phyloP scores from a whole-genome alignment of 208 protist species.

The Trypanosomatidae sp. region DNA sequence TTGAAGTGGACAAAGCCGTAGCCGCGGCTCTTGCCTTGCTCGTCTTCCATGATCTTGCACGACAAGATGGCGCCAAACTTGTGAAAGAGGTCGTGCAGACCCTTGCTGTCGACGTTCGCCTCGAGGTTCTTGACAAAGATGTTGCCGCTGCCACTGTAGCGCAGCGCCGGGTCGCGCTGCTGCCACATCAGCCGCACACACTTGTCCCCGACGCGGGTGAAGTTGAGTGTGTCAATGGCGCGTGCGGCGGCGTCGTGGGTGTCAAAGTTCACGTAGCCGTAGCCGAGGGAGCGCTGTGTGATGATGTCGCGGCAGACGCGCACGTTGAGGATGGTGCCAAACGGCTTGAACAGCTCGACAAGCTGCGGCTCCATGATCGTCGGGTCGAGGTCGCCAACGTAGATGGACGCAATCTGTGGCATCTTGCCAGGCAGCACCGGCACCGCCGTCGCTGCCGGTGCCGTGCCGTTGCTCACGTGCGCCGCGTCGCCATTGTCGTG shows the following conservation, averaged over 20 bases:
- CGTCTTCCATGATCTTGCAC: conserved; percentile 94
- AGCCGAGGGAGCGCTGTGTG: conserved; percentile 95
- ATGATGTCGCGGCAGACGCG: conserved; percentile 97
- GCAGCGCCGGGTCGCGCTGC: conserved; percentile 95
- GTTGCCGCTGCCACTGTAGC: conserved; percentile 97
- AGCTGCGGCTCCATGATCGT: conserved; percentile 87
- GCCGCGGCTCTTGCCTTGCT: conserved; percentile 89
- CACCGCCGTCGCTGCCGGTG: conserved; percentile 6
- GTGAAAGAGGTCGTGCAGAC: conserved; percentile 95
- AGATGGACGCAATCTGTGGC: conserved; percentile 93
- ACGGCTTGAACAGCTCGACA: conserved; percentile 96
- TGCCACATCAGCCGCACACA: conserved; percentile 99
- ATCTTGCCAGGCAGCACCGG: conserved; percentile 23
- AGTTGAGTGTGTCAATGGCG: conserved; percentile 98
- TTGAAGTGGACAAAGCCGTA: conserved; percentile 99
- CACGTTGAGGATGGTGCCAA: conserved; percentile 97
- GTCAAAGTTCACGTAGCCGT: conserved; percentile 99
- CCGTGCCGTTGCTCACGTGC: not conserved
- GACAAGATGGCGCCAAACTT: conserved; percentile 97
- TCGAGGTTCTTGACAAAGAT: conserved; percentile 99
- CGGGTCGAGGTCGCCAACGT: conserved; percentile 96
- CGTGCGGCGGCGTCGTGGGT: conserved; percentile 91
- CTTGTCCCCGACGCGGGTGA: conserved; percentile 89
- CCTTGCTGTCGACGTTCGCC: conserved; percentile 93
- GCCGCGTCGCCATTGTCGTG: no score